Conservation (phyloP, 352 stramenopile species). For the Globisporangium solare region DNA sequence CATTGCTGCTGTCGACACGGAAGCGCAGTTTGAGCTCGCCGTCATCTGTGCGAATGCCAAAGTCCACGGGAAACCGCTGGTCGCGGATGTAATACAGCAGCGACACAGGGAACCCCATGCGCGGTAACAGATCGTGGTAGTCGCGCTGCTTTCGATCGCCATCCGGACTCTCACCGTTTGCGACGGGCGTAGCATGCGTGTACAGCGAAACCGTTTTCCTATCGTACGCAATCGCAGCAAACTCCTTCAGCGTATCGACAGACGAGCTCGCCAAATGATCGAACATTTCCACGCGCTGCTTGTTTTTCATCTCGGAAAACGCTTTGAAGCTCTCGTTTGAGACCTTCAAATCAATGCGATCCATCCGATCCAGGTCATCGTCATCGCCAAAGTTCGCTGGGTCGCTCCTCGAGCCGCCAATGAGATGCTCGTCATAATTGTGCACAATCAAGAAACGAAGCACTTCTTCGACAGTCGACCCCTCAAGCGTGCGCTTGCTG, state of each 20-base stretch:
- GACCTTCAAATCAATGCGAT: conserved; percentile 58
- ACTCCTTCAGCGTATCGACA: conserved; percentile 33
- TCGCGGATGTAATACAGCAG: conserved; percentile 77
- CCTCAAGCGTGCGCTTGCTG: conserved; percentile 27
- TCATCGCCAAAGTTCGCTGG: conserved; percentile 36
- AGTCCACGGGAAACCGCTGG: conserved; percentile 66
- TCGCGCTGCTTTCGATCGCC: background rate
- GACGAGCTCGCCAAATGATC: conserved; percentile 33
- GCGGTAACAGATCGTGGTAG: conserved; percentile 17
- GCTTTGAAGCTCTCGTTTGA: conserved; percentile 28
- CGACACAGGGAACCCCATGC: conserved; percentile 67
- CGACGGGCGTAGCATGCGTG: conserved; percentile 21
- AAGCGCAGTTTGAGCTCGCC: conserved; percentile 40
- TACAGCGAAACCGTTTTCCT: conserved; percentile 61
- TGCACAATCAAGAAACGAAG: conserved; percentile 73
- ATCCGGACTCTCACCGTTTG: conserved; percentile 9
- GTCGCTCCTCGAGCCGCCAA: conserved; percentile 30
- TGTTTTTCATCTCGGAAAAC: conserved; percentile 41
- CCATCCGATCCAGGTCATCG: conserved; percentile 39
- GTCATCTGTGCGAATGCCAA: conserved; percentile 34
- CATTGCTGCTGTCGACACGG: conserved; percentile 39
- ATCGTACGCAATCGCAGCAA: conserved; percentile 52
- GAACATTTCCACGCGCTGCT: conserved; percentile 44
- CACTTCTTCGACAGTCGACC: conserved; percentile 30
- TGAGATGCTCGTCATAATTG: conserved; percentile 72